A percentile compares a stretch with the other conserved stretches of the same genome.
phyloP scores from a whole-genome alignment of 129 eudicot genomes.

The Gnaphalium uliginosum region DNA sequence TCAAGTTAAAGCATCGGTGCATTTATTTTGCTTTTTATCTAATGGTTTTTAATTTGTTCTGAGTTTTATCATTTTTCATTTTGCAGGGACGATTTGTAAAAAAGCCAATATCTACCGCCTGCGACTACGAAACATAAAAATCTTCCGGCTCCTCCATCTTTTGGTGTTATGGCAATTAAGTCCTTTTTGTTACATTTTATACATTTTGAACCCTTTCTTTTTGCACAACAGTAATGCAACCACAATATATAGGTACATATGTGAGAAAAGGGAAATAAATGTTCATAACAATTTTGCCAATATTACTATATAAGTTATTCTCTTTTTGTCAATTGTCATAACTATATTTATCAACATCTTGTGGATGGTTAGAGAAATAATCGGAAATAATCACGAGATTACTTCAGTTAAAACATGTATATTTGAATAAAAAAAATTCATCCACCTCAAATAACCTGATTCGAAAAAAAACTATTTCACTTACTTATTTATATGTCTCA shows the following conservation, averaged over 20 bases:
- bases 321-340: background rate
- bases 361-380: no score
- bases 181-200: slow-evolving; percentile 15
- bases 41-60: background rate
- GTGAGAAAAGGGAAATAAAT: slow-evolving; percentile 5
- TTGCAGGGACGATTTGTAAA: slow-evolving; percentile 38
- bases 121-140: slow-evolving; percentile 12
- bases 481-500: no score
- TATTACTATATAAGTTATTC: background rate
- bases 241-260: slow-evolving; percentile 27
- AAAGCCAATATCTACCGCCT: slow-evolving; percentile 15
- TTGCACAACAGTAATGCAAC: slow-evolving; percentile 15
- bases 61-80: background rate
- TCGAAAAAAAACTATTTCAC: no score
- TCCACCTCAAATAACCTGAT: no score
- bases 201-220: slow-evolving; percentile 20
- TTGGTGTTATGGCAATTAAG: slow-evolving; percentile 4
- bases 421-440: no score
- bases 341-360: no score
- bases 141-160: slow-evolving; percentile 1
- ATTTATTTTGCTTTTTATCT: background rate
- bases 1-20: background rate
- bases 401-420: no score
- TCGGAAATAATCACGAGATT: no score
- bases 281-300: background rate